These are phyloP conservation scores for Phytophthora lateralis DNA, from an alignment of 352 stramenopile species.

Conservation along the genomic window DNA sequence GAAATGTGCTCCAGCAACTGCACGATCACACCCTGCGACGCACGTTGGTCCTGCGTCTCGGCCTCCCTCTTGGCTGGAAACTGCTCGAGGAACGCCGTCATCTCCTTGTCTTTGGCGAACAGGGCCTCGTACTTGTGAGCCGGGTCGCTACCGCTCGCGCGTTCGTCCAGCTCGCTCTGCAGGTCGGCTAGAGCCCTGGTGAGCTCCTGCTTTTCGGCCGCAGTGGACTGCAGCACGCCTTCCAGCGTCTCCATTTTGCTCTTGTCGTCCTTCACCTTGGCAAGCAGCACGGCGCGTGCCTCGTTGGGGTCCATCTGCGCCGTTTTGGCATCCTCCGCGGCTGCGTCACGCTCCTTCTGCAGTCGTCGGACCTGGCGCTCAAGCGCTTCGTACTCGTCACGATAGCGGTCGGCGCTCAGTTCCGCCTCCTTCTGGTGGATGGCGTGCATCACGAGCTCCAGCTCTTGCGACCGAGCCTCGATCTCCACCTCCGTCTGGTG, in stretches of 20 bases:
- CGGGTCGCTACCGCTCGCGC: slow-evolving; percentile 69
- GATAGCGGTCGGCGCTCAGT: slow-evolving; percentile 66
- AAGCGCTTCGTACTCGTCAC: slow-evolving; percentile 80
- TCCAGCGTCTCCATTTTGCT: slow-evolving; percentile 81
- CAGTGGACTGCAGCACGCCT: slow-evolving; percentile 50
- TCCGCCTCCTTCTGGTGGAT: slow-evolving; percentile 83
- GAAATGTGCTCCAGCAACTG: slow-evolving; percentile 93
- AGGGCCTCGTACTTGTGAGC: slow-evolving; percentile 89
- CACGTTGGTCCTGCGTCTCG: slow-evolving; percentile 55
- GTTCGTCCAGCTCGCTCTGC: slow-evolving; percentile 69
- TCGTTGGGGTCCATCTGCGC: slow-evolving; percentile 91
- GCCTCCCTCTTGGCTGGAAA: slow-evolving; percentile 80
- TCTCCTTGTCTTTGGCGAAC: slow-evolving; percentile 91
- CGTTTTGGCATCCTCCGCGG: slow-evolving; percentile 83
- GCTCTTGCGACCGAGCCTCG: slow-evolving; percentile 65
- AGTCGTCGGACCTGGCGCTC: slow-evolving; percentile 69
- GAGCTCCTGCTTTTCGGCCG: slow-evolving; percentile 65
- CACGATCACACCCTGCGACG: slow-evolving; percentile 84
- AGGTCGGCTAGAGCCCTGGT: slow-evolving; percentile 59
- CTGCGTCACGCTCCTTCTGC: slow-evolving; percentile 77
- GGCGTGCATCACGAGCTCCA: slow-evolving; percentile 74
- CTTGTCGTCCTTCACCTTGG: slow-evolving; percentile 90
- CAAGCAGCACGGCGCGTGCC: slow-evolving; percentile 76
- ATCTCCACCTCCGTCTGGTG: slow-evolving; percentile 77
- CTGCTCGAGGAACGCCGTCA: slow-evolving; percentile 88